phyloP scores from a whole-genome alignment of 2,329 filamentous ascomycete genomes.

The Aspergillus quadricinctus region DNA sequence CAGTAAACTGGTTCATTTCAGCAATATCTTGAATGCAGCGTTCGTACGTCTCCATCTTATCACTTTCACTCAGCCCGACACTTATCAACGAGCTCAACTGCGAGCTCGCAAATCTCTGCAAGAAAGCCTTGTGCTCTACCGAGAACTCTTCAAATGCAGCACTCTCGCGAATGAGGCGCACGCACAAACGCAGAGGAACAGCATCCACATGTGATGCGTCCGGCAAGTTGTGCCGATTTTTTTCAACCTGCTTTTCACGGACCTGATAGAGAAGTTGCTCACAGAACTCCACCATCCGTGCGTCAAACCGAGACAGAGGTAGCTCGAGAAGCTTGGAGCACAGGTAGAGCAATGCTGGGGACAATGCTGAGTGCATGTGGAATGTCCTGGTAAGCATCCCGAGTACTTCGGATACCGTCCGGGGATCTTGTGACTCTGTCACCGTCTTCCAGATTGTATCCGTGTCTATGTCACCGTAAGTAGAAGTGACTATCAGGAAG shows the following conservation, averaged over 20 bases:
- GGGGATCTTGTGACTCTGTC: constrained; percentile 73
- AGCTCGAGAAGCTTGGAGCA: constrained; percentile 66
- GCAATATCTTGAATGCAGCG: constrained; percentile 67
- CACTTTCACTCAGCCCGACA: constrained; percentile 52
- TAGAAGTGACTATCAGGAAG: constrained; percentile 75
- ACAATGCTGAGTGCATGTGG: constrained; percentile 38
- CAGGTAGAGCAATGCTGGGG: constrained; percentile 56
- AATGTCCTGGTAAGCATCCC: constrained; percentile 57
- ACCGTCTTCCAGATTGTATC: constrained; percentile 83
- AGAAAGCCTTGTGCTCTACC: constrained; percentile 55
- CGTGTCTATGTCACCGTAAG: constrained; percentile 67
- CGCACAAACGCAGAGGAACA: constrained; percentile 51
- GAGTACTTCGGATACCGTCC: constrained; percentile 76
- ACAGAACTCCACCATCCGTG: constrained; percentile 59
- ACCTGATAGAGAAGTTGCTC: constrained; percentile 52
- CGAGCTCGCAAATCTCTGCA: constrained; percentile 60
- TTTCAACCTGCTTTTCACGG: constrained; percentile 40
- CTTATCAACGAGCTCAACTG: constrained; percentile 59
- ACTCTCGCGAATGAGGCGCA: constrained; percentile 69
- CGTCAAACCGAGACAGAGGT: constrained; percentile 60
- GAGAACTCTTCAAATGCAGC: constrained; percentile 53
- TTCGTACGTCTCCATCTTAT: constrained; percentile 59
- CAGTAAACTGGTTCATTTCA: constrained; percentile 57
- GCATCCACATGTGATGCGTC: constrained; percentile 30
- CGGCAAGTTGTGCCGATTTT: constrained; percentile 20